Evolutionary conservation across 352 stramenopile genomes (phyloP), one percentile per base, ranked within the genome.

Genomic region (Globisporangium polare): DNA sequence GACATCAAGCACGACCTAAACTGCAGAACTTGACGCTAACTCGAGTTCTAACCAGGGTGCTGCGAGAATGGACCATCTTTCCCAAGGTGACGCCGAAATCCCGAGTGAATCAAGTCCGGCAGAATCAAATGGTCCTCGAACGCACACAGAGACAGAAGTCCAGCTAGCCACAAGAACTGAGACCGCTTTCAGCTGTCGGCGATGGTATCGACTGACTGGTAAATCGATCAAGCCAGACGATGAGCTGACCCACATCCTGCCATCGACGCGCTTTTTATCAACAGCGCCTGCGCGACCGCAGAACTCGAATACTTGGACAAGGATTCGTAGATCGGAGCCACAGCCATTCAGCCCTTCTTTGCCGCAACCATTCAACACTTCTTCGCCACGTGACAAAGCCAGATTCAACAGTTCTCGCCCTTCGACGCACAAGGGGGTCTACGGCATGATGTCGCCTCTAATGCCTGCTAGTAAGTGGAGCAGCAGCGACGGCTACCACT

Each of bases 161-260:
- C 33, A 39, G 15, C 33, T 15, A 20, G 13, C 22, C 46, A 41
- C 58, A 22, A 60, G 9, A 3, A 6, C 24, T 1, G 53, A 56
- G 18, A 27, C 24, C 4, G 17, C 27, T 1, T 72, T 79, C 42
- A 65, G 61, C 20, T 67, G 61, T 45, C 41, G 63, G 52, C 52
- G 68, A 57, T 50, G 66, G 57, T 24, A 62, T 18, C 39, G 69
- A 17, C 26, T 70, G 31, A 70, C 57, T 13, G 63, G 63, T 17
- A 62, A 66, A 29, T 56, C 63, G 8, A 47, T 60, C 20, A 31
- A 22, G 33, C n/a, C 47, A 3, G 55, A 59, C 1, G 47, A 63
- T n/a, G 29, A 35, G 12, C n/a, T 57, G 3, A 27, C 33, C n/a
- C 33, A 26, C 10, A 52, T 66, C 18, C 22, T 61, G 17, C 43